Base-by-base conservation (phyloP, 2,329 filamentous ascomycete genomes). In the Amylocarpus encephaloides region DNA sequence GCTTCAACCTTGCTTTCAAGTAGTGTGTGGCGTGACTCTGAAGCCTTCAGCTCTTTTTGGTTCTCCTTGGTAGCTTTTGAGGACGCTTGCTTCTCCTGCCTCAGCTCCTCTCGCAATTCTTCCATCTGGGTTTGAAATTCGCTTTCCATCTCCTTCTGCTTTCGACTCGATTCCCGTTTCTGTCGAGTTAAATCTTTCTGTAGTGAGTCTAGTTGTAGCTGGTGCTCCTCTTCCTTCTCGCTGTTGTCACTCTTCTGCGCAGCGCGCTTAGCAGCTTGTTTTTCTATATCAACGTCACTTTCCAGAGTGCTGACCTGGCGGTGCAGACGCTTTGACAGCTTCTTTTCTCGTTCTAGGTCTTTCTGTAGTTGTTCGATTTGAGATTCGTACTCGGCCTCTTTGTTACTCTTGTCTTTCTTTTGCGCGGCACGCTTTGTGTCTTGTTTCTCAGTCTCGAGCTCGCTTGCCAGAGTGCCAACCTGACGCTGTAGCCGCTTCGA, bases 361-460 rank as follows among this genome's bases (percentile, higher is more conserved):
- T 53, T 66, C 22, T 66, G 62, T 2, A 70, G 48, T 35, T 55
- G 60, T 43, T 70, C 67, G 68, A 60, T 49, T 41, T 52, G 52
- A 73, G 70, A 46, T 71, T 73, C 55, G 70, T 73, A 46, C 13
- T 56, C 51, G 15, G 34, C 71, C 68, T 65, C 65, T 67, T 62
- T 74, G 61, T 62, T 65, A 58, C 61, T 68, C 59, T 58, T 71
- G 57, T 59, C 69, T 62, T 57, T 72, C 52, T 68, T 71, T 39
- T 71, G 64, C 4, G 68, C 66, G 3, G 76, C 77, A 46, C 83
- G 79, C 58, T 83, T 79, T 6, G 79, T 73, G 2, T 81, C 77
- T n/a, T 82, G 79, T 66, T 82, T 92, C 65, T 93, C 88, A 58
- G 86, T 88, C 57, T 91, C 88, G 2, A 95, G 75, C 60, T 95